Evolutionary conservation across 1,284 basidiomycete species (phyloP).

Genomic region (Termitomyces sp.): DNA sequence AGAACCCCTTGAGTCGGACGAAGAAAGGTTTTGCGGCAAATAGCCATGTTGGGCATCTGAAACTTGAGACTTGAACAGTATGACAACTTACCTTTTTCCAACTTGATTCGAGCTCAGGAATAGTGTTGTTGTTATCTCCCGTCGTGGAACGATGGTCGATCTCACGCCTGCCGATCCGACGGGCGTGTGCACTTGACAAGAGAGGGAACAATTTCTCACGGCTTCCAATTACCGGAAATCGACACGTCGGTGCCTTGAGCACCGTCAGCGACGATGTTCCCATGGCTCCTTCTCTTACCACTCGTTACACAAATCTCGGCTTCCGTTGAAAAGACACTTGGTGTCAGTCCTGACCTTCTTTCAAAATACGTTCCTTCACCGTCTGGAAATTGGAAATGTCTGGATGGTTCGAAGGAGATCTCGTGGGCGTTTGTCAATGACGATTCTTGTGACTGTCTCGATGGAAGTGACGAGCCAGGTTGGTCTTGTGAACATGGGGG

Average conservation of each 20-base stretch:
- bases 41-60: too few species aligned
- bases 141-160: too few species aligned
- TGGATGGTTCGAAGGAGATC: conserved; percentile 70
- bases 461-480: conserved; percentile 94
- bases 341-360: conserved; percentile 42
- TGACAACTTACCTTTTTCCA: too few species aligned
- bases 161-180: too few species aligned
- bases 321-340: conserved; percentile 40
- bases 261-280: conserved; percentile 32
- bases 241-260: conserved; percentile 26
- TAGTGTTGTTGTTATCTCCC: too few species aligned
- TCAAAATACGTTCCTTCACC: conserved; percentile 42
- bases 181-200: too few species aligned
- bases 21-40: too few species aligned
- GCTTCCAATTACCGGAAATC: conserved; percentile 8
- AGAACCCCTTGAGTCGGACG: too few species aligned
- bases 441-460: conserved; percentile 91
- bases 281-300: conserved; percentile 39
- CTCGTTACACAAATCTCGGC: conserved; percentile 34
- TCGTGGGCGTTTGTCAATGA: conserved; percentile 83
- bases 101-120: too few species aligned
- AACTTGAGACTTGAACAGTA: too few species aligned
- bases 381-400: conserved; percentile 62
- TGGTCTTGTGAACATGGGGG: neutral
- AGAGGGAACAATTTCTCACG: conserved; percentile 5